Evolutionary conservation across 1,284 basidiomycete species (phyloP).

Genomic region (Irpex sp.): DNA sequence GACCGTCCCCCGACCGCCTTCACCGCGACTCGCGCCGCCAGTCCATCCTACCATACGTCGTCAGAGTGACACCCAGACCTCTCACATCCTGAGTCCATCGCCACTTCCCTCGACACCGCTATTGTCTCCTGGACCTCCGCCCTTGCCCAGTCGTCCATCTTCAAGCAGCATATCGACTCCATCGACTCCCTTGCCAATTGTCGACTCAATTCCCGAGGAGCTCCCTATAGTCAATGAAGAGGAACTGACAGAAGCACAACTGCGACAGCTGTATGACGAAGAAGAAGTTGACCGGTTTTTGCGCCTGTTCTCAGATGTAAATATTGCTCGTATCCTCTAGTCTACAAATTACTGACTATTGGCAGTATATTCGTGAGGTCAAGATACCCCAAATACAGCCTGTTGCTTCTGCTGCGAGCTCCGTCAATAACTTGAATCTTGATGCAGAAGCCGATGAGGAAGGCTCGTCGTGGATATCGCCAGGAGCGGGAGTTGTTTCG

Average conservation of each 20-base stretch:
- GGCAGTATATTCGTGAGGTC: constrained; percentile 57
- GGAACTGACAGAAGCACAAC: constrained; percentile 31
- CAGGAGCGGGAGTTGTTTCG: background rate
- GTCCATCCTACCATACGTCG: background rate
- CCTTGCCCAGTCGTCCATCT: background rate
- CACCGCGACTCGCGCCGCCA: constrained; percentile 5
- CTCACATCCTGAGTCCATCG: background rate
- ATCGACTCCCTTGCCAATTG: background rate
- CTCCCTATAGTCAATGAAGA: constrained; percentile 15
- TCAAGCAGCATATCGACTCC: background rate
- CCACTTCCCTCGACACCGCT: background rate
- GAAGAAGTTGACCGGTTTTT: constrained; percentile 60
- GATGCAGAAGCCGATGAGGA: constrained; percentile 5
- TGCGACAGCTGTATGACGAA: constrained; percentile 53
- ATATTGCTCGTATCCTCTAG: background rate
- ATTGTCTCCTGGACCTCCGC: background rate
- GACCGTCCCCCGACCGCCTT: background rate
- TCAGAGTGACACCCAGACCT: background rate
- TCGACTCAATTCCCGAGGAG: background rate
- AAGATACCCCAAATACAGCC: constrained; percentile 23
- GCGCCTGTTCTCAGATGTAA: constrained; percentile 50
- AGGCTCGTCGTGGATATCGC: background rate
- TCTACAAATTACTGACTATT: background rate
- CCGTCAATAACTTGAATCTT: background rate
- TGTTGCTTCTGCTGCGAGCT: constrained; percentile 3